These are phyloP conservation scores for Caryopteris hybrid DNA, from an alignment of 305 asterid species.

Conservation along the genomic window DNA sequence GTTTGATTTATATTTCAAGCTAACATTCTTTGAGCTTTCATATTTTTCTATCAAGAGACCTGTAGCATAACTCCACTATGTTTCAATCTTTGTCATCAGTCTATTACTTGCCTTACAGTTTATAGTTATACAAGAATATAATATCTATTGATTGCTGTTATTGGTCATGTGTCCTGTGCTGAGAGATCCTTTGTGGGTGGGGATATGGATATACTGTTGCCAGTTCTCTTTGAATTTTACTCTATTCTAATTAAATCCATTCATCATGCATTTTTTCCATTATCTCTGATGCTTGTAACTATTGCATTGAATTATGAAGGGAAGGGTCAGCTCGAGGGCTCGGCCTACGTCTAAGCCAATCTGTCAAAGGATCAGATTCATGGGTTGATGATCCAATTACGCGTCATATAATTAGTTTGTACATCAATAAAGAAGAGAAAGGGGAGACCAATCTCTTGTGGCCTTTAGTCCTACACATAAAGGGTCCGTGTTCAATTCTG, in stretches of 20 bases:
- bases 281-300: constrained; percentile 17
- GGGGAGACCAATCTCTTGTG: constrained; percentile 54
- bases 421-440: constrained; percentile 49
- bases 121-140: neutral
- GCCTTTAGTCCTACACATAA: constrained; percentile 78
- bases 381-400: constrained; percentile 98
- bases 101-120: neutral
- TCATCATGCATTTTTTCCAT: constrained; percentile 7
- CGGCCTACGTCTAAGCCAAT: constrained; percentile 69
- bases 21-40: neutral
- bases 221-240: neutral
- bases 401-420: constrained; percentile 70
- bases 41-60: neutral
- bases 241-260: neutral
- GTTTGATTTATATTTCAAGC: neutral
- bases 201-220: neutral
- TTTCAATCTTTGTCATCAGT: neutral
- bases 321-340: constrained; percentile 92
- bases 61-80: neutral
- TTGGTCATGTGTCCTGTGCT: neutral
- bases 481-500: constrained; percentile 69
- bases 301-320: constrained; percentile 36
- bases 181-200: neutral
- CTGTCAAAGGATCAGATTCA: constrained; percentile 89
- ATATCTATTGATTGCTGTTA: neutral